These are phyloP conservation scores for Carex kokanica DNA, from an alignment of 176 grass and related monocot genomes.

Conservation along the genomic window DNA sequence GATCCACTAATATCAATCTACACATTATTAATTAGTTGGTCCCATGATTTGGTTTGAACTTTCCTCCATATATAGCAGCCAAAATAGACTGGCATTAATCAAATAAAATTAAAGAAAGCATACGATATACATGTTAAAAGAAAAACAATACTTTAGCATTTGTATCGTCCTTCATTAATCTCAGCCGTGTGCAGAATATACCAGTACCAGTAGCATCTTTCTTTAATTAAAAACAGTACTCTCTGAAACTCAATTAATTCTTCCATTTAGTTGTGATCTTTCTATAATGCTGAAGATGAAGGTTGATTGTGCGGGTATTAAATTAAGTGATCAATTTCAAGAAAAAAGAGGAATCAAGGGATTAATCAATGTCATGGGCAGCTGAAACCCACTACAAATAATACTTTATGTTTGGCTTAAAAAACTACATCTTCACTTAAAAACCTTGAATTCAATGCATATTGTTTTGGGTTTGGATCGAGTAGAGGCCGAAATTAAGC, in stretches of 20 bases:
- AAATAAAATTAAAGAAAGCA: background rate
- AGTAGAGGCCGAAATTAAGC: background rate
- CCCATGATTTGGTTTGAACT: background rate
- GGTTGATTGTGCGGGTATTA: background rate
- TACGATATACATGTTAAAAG: background rate
- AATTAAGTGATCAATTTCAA: background rate
- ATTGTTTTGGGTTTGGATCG: no score
- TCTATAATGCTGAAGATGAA: background rate
- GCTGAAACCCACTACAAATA: background rate
- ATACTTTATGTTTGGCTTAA: no score
- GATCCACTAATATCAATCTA: background rate
- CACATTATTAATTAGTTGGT: slow-evolving; percentile 12
- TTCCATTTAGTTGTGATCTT: background rate
- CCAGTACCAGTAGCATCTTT: slow-evolving; percentile 11
- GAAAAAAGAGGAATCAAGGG: background rate
- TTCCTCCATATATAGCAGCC: background rate
- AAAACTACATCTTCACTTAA: no score
- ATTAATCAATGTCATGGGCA: background rate
- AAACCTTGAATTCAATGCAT: no score
- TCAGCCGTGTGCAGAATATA: background rate
- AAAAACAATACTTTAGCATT: background rate
- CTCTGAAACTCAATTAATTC: background rate
- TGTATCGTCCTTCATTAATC: background rate
- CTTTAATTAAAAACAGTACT: background rate
- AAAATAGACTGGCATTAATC: slow-evolving; percentile 5